Evolutionary conservation across 1,139 yeast species (phyloP), one percentile per base, ranked within the genome.

Genomic region (Maudiozyma humilis): DNA sequence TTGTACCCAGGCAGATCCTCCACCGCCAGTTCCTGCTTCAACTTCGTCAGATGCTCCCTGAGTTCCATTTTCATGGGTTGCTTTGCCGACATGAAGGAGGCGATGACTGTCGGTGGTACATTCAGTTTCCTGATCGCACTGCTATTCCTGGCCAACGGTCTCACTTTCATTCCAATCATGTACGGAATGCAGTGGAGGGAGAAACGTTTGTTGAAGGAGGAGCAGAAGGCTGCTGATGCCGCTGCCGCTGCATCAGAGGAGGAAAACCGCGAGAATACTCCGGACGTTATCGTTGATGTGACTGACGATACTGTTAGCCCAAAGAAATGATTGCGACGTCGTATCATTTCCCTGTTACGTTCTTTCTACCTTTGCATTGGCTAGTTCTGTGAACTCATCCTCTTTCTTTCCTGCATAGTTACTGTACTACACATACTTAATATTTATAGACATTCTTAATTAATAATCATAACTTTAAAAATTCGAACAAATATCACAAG

Each of bases 21-120:
- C 0, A 74, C 82, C 8, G 77, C 84, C 1, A 68, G 80, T 2
- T 77, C 84, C 3, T 68, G 79, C 40, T 71, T 75, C 46, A 82
- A 82, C 51, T 65, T 82, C 30, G 68, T 78, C 7, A 64, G 88
- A 50, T 81, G 91, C 52, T 64, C 76, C 19, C 54, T 71, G 45
- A 74, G 79, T 47, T 86, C 89, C 1, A 69, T 75, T 1, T 79
- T 81, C 42, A 69, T 81, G 47, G 86, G 84, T 0, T 78, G 75
- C 16, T 70, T 81, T 25, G 72, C 78, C 18, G 68, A 64, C 44
- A 80, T 82, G 86, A 71, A 72, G 39, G 46, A 46, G 1, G 43
- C 67, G 0, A 65, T 82, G 70, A 71, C 74, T 0, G 57, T 76
- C 3, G 89, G 89, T 2, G 85, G 87, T 1, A 75, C 82, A 0